These are phyloP conservation scores for Rhynchospora pubera DNA, from an alignment of 176 grass and related monocot species.

Conservation along the genomic window DNA sequence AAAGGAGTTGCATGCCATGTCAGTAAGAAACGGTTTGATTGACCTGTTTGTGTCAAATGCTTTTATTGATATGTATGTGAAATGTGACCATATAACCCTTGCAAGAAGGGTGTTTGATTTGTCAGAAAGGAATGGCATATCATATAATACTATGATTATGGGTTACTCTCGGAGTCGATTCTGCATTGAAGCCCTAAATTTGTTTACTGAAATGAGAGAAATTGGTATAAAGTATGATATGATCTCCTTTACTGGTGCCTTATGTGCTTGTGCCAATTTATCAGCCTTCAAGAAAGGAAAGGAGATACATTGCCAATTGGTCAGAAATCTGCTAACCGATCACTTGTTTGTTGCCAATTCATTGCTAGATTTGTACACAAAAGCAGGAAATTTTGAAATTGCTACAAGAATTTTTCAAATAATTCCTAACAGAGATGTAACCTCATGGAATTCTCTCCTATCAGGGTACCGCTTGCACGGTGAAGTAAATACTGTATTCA, in stretches of 20 bases:
- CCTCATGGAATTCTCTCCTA: slow-evolving; percentile 86
- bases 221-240: slow-evolving; percentile 54
- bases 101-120: slow-evolving; percentile 45
- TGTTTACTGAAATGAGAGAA: slow-evolving; percentile 59
- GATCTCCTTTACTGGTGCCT: slow-evolving; percentile 66
- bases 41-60: slow-evolving; percentile 79
- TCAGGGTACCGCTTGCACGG: slow-evolving; percentile 68
- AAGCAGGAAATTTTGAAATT: slow-evolving; percentile 64
- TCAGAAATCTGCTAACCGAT: slow-evolving; percentile 39
- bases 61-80: slow-evolving; percentile 84
- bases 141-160: slow-evolving; percentile 81
- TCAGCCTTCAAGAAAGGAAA: slow-evolving; percentile 66
- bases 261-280: slow-evolving; percentile 71
- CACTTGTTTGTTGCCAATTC: slow-evolving; percentile 63
- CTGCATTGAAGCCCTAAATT: slow-evolving; percentile 49
- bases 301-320: slow-evolving; percentile 65
- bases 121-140: slow-evolving; percentile 67
- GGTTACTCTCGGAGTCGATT: slow-evolving; percentile 54
- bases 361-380: slow-evolving; percentile 58
- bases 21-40: slow-evolving; percentile 33
- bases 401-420: slow-evolving; percentile 58
- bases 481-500: slow-evolving; percentile 50
- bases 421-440: slow-evolving; percentile 48
- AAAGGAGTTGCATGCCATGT: slow-evolving; percentile 76
- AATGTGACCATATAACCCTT: slow-evolving; percentile 52